Base-by-base conservation (phyloP, 257 asterid species). In the Solanum chiquidenum region DNA sequence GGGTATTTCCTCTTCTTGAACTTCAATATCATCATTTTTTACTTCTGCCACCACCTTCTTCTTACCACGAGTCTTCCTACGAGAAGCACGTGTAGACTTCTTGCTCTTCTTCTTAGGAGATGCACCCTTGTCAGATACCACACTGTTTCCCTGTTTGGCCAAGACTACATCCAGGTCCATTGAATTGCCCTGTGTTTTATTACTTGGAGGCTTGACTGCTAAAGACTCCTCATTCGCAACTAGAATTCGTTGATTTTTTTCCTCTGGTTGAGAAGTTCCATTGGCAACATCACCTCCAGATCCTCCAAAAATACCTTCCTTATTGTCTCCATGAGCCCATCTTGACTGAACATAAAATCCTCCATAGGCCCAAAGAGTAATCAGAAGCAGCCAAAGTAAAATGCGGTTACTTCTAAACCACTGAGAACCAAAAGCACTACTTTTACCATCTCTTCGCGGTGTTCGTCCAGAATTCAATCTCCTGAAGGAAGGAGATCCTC, bases 281-380 rank as follows among this genome's bases (percentile, higher is more conserved):
- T 86, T 92, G 68, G 88, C 71, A 11, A 91, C 88, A 75, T 94
- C 92, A 55, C 94, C 95, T 40, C 92, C 98, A 90, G 90, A 92
- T 86, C 99, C 98, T 38, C 98, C 98, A 84, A 97, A 97, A n/a
- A 96, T 94, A 64, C 92, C 96, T 86, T 97, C 99, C 92, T 96
- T 96, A 87, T 97, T 97, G 89, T 97, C 98, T 34, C 99, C 99
- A 69, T 97, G 99, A 20, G 99, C 99, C 99, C 99, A 97, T 64
- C 92, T 94, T 35, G 99, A 97, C 92, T 97, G 99, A 86, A 96
- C 87, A 86, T 93, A 96, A 89, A 97, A 96, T 62, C 98, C 98
- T 49, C 95, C 99, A 89, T 97, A 97, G 20, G 99, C 93, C 99
- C 98, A 97, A 64, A 97, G 97, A 79, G 99, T 95, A 90, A 97